These are phyloP conservation scores for Lyophyllum decastes DNA, from an alignment of 768 basidiomycete species.

Conservation along the genomic window DNA sequence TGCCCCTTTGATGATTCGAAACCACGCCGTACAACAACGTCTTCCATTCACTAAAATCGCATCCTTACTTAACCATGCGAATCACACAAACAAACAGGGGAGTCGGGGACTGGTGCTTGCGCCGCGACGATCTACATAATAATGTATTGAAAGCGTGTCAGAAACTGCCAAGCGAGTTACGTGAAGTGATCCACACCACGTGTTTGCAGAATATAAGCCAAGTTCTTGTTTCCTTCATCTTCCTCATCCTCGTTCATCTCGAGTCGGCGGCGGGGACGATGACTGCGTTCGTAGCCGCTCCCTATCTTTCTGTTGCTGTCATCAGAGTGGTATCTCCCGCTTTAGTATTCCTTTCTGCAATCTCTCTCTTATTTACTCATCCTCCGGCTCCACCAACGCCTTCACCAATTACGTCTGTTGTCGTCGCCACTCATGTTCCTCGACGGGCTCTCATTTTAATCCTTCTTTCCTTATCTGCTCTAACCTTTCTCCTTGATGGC, in stretches of 20 bases:
- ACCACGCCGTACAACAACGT: too few relatives aligned
- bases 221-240: conserved; percentile 7
- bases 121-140: too few relatives aligned
- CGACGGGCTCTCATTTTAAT: conserved; percentile 75
- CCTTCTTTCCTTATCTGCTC: conserved; percentile 66
- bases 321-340: conserved; percentile 70
- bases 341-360: conserved; percentile 58
- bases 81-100: too few relatives aligned
- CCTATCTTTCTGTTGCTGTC: conserved; percentile 44
- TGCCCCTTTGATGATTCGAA: too few relatives aligned
- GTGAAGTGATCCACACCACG: conserved; percentile 24
- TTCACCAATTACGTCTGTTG: conserved; percentile 76
- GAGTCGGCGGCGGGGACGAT: conserved; percentile 30
- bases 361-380: conserved; percentile 59
- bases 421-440: conserved; percentile 71
- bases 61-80: too few relatives aligned
- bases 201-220: conserved; percentile 24
- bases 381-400: conserved; percentile 47
- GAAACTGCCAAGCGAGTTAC: conserved; percentile 11
- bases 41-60: too few relatives aligned
- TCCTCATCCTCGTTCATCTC: conserved; percentile 18
- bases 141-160: too few relatives aligned
- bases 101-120: too few relatives aligned
- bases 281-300: conserved; percentile 19
- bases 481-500: conserved; percentile 80